Base-by-base conservation (phyloP, 768 basidiomycete species). In the Boletus reticuloceps region DNA sequence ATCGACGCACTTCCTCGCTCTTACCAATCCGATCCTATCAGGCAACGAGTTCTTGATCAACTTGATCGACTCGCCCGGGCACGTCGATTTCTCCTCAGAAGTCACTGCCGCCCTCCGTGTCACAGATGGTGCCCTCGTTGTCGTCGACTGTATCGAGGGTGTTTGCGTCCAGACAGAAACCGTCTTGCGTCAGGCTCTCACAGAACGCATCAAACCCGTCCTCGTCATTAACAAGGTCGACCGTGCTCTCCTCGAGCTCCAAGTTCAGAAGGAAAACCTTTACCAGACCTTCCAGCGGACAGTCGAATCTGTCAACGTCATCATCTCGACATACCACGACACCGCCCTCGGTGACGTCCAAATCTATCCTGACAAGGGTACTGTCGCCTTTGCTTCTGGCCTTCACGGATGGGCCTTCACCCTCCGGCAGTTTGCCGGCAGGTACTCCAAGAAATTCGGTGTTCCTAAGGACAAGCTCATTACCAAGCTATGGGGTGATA, bases 91-190 rank as follows among this genome's bases (percentile, higher is more conserved):
- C 82, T 99, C 97, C 34, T 98, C 97, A 50, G 97, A 99, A 77
- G 97, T 99, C 67, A 99, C 97, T 3, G 97, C 97, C 58, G 97
- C 97, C 62, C 93, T 99, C 71, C 97, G 97, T 79, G 97, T 99
- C 69, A 99, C 97, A 60, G 97, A 99, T 62, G 97, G 96, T 81
- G 97, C 97, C 56, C 89, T 99, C 64, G 97, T 99, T 68, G 97
- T 99, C 73, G 97, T 99, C 69, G 97, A 99, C 76, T 97, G 94
- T 75, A 88, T 99, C 66, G 97, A 99, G 72, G 97, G 97, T 79
- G 97, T 98, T 69, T 99, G 96, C 74, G 97, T 98, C 40, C 97
- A 99, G 78, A 99, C 97, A 70, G 97, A 98, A 80, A 99, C 97
- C 16, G 97, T 99, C 54, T 84, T 99, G 54, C 94, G 97, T 64